Conservation (phyloP, 805 yeast species). For the Metschnikowia matae region DNA sequence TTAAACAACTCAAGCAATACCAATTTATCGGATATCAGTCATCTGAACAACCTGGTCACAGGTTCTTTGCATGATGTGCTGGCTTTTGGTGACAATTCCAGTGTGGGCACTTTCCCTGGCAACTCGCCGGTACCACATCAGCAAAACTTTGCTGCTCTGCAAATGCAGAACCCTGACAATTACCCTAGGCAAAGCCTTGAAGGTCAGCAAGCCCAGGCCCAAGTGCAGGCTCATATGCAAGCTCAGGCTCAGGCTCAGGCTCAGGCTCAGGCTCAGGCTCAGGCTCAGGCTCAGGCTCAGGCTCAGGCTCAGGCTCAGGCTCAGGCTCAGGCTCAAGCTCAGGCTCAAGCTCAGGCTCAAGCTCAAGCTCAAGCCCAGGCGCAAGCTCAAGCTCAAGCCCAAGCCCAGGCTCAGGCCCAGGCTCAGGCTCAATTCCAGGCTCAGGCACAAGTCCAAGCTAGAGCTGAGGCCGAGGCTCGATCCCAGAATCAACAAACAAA, state of each 20-base stretch:
- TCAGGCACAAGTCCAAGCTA: background rate
- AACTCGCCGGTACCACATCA: constrained; percentile 1
- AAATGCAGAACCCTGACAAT: background rate
- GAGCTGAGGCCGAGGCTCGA: background rate
- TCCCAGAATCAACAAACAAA: background rate
- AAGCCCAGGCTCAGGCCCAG: background rate
- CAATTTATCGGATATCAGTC: constrained; percentile 35
- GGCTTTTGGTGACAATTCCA: constrained; percentile 7
- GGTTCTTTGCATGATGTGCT: constrained; percentile 9
- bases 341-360: background rate
- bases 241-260: background rate
- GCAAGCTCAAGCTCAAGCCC: background rate
- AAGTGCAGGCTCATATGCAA: background rate
- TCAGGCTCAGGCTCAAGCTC: background rate
- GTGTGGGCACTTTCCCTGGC: constrained; percentile 7
- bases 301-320: background rate
- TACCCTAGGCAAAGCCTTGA: background rate
- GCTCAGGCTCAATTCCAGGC: background rate
- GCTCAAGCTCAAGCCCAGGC: constrained; percentile 6
- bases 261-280: constrained; percentile 2
- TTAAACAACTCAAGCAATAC: constrained; percentile 38
- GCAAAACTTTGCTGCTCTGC: background rate
- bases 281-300: constrained; percentile 6
- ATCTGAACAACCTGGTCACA: constrained; percentile 16
- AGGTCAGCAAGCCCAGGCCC: background rate